A percentile compares a stretch with the other conserved stretches of the same genome.
These are phyloP conservation scores for Arthrocladium fulminans DNA, from an alignment of 2,329 filamentous ascomycete genomes.

Conservation along the genomic window DNA sequence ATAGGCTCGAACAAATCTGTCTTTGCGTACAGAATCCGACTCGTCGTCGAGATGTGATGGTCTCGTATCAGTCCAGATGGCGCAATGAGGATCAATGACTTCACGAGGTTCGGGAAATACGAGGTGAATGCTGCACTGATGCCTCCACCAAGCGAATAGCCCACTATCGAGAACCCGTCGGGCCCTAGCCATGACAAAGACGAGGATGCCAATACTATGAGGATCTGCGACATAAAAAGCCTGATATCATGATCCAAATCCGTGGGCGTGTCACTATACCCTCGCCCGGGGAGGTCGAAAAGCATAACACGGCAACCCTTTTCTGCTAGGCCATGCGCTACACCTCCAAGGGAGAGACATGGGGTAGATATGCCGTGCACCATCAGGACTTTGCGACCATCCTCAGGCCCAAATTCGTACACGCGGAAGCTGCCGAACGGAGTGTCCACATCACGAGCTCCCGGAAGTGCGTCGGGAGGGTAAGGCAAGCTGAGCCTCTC, in stretches of 20 bases:
- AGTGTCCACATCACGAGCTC: constrained; percentile 53
- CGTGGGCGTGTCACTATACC: constrained; percentile 62
- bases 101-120: constrained; percentile 59
- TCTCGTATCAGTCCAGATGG: constrained; percentile 67
- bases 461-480: constrained; percentile 61
- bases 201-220: constrained; percentile 62
- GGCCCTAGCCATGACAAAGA: constrained; percentile 55
- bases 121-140: constrained; percentile 61
- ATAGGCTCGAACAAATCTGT: constrained; percentile 53
- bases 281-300: constrained; percentile 62
- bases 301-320: constrained; percentile 69
- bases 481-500: constrained; percentile 47
- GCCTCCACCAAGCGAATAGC: constrained; percentile 73
- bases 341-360: constrained; percentile 55
- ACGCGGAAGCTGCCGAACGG: constrained; percentile 61
- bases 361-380: constrained; percentile 78
- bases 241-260: constrained; percentile 63
- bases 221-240: constrained; percentile 64
- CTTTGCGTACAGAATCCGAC: constrained; percentile 54
- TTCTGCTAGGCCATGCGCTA: constrained; percentile 57
- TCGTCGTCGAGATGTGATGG: constrained; percentile 52
- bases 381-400: constrained; percentile 63
- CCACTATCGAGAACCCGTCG: constrained; percentile 59
- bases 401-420: constrained; percentile 71
- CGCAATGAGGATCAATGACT: constrained; percentile 64